Percentiles rank a stretch among this genome's conserved stretches.
phyloP scores from a whole-genome alignment of 2,329 filamentous ascomycete genomes.

The Neonectria magnoliae region DNA sequence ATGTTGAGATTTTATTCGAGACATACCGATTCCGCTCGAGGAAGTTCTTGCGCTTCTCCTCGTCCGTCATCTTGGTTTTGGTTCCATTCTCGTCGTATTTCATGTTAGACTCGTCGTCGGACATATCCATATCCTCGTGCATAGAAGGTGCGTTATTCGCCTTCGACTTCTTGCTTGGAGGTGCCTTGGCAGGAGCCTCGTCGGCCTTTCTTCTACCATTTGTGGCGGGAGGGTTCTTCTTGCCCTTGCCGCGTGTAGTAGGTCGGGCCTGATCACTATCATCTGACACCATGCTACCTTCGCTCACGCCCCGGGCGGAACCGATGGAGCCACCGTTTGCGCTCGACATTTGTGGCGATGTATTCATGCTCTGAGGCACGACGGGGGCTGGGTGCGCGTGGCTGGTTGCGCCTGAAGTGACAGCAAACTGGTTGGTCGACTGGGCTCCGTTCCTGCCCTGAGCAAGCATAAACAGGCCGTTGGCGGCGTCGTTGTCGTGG shows the following conservation, averaged over 20 bases:
- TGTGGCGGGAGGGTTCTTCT: slow-evolving; percentile 66
- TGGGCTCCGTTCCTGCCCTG: slow-evolving; percentile 70
- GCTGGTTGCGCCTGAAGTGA: slow-evolving; percentile 55
- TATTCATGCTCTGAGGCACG: slow-evolving; percentile 50
- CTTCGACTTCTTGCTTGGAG: slow-evolving; percentile 77
- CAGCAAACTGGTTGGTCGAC: slow-evolving; percentile 59
- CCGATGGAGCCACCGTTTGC: slow-evolving; percentile 58
- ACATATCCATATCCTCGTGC: slow-evolving; percentile 60
- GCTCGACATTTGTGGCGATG: slow-evolving; percentile 61
- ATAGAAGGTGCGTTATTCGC: slow-evolving; percentile 31
- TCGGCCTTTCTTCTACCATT: slow-evolving; percentile 86
- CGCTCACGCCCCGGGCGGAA: slow-evolving; percentile 69
- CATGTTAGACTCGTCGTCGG: slow-evolving; percentile 61
- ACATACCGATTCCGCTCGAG: slow-evolving; percentile 92
- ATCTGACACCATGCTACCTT: slow-evolving; percentile 77
- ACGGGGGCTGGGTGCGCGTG: slow-evolving; percentile 60
- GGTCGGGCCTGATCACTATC: slow-evolving; percentile 76
- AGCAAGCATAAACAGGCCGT: slow-evolving; percentile 91
- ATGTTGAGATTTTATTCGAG: background rate
- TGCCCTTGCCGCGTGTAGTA: slow-evolving; percentile 72
- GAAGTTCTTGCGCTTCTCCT: slow-evolving; percentile 99
- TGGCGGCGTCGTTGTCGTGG: slow-evolving; percentile 94
- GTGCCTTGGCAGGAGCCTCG: slow-evolving; percentile 68
- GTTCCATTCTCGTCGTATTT: slow-evolving; percentile 36
- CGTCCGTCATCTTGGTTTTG: slow-evolving; percentile 64